A percentile compares a stretch with the other conserved stretches of the same genome.
phyloP scores from a whole-genome alignment of 2,329 filamentous ascomycete species.

The Fusarium staphyleae region DNA sequence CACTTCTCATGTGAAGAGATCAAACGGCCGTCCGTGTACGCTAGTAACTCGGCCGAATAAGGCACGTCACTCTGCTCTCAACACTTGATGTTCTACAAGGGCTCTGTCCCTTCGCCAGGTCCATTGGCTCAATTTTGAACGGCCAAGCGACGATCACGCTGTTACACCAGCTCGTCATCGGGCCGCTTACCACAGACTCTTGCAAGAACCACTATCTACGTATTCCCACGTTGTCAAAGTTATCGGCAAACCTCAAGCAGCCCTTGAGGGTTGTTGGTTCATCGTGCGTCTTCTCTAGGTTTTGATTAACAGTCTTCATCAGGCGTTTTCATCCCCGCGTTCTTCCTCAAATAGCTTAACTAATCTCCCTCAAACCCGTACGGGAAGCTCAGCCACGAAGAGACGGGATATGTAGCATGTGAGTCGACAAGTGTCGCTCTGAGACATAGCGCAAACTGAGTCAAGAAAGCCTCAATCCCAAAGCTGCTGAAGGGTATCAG shows the following conservation, averaged over 20 bases:
- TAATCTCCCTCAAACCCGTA: slow-evolving; percentile 10
- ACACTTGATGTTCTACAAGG: too few species aligned
- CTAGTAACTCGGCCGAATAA: slow-evolving; percentile 10
- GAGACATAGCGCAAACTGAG: not conserved
- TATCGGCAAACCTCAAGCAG: not conserved
- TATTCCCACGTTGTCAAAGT: not conserved
- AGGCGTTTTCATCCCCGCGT: slow-evolving; percentile 20
- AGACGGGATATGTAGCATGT: slow-evolving; percentile 12
- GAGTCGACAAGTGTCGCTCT: slow-evolving; percentile 5
- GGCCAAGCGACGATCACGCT: not conserved
- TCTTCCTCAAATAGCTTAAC: slow-evolving; percentile 15
- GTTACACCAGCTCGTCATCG: not conserved
- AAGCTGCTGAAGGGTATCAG: not conserved
- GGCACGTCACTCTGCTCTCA: not conserved
- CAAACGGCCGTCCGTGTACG: not conserved
- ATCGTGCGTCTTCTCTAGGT: not conserved
- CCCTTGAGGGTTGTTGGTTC: not conserved
- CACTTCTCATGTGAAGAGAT: slow-evolving; percentile 8
- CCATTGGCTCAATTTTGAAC: not conserved
- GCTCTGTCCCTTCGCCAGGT: not conserved
- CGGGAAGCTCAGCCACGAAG: not conserved
- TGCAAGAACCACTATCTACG: not conserved
- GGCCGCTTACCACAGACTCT: slow-evolving; percentile 3
- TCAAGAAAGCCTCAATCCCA: not conserved
- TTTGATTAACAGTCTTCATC: not conserved